phyloP scores from a whole-genome alignment of 2,329 filamentous ascomycete species.

The Diaporthe vexans region DNA sequence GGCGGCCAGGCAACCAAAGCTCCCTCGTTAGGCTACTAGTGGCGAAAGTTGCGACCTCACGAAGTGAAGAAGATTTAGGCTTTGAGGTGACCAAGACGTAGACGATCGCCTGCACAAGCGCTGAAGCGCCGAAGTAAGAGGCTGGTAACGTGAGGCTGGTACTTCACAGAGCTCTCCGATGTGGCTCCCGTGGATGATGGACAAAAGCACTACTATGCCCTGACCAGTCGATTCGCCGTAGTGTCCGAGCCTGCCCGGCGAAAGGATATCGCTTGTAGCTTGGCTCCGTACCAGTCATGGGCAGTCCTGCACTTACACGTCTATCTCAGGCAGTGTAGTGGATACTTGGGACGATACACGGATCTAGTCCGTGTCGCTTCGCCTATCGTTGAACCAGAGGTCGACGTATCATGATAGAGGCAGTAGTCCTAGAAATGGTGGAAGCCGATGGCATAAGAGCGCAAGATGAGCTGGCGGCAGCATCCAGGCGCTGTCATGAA shows the following conservation, averaged over 20 bases:
- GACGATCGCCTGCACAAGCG: conserved; percentile 55
- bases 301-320: neutral
- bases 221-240: neutral
- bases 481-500: neutral
- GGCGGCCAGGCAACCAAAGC: neutral
- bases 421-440: neutral
- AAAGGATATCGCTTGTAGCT: neutral
- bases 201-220: neutral
- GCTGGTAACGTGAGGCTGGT: conserved; percentile 34
- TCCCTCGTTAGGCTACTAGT: conserved; percentile 48
- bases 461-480: too few relatives aligned
- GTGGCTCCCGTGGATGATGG: neutral
- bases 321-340: neutral
- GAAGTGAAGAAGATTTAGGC: conserved; percentile 50
- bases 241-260: neutral
- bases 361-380: neutral
- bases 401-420: neutral
- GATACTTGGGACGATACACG: neutral
- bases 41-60: conserved; percentile 56
- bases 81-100: conserved; percentile 48
- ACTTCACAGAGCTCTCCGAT: neutral
- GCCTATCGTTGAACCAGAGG: neutral
- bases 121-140: conserved; percentile 55
- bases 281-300: too few relatives aligned
- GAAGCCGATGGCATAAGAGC: neutral